Conservation (phyloP, 2,329 filamentous ascomycete species). For the Trichoderma arundinaceum region DNA sequence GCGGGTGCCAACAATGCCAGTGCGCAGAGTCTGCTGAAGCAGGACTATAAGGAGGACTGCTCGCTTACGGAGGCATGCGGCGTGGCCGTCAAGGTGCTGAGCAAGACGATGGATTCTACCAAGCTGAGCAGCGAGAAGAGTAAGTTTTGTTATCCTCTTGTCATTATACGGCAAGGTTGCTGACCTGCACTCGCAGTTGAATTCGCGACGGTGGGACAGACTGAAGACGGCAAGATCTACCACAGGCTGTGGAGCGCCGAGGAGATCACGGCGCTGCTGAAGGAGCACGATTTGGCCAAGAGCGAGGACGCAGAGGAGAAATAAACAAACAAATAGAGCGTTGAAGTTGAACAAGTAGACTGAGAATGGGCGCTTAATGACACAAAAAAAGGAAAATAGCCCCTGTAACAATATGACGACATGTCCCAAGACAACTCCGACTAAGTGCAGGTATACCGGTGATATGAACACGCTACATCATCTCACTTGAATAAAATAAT, state of each 20-base stretch:
- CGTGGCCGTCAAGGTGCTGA: conserved; percentile 97
- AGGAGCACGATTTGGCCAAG: conserved; percentile 95
- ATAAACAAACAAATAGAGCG: conserved; percentile 65
- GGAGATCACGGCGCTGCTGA: conserved; percentile 91
- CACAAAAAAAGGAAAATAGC: conserved; percentile 12
- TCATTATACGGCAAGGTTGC: not conserved
- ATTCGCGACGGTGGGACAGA: conserved; percentile 97
- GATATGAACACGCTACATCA: not conserved
- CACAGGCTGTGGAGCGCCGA: conserved; percentile 97
- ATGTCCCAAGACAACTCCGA: conserved; percentile 24
- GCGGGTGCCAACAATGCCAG: conserved; percentile 98
- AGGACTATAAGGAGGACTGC: conserved; percentile 99
- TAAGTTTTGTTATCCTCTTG: conserved; percentile 54
- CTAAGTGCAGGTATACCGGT: not conserved
- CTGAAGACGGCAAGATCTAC: conserved; percentile 94
- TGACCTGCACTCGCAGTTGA: conserved; percentile 68
- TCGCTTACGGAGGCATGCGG: conserved; percentile 94
- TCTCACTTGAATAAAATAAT: not conserved
- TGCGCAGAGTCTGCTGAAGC: conserved; percentile 95
- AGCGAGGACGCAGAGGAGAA: conserved; percentile 74
- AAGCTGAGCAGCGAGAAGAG: conserved; percentile 99
- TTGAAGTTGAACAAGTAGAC: conserved; percentile 15
- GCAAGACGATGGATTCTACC: conserved; percentile 99
- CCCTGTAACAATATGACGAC: conserved; percentile 35
- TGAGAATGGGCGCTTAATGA: conserved; percentile 32